Base-by-base conservation (phyloP, 805 yeast genomes). In the Spathaspora passalidarum region DNA sequence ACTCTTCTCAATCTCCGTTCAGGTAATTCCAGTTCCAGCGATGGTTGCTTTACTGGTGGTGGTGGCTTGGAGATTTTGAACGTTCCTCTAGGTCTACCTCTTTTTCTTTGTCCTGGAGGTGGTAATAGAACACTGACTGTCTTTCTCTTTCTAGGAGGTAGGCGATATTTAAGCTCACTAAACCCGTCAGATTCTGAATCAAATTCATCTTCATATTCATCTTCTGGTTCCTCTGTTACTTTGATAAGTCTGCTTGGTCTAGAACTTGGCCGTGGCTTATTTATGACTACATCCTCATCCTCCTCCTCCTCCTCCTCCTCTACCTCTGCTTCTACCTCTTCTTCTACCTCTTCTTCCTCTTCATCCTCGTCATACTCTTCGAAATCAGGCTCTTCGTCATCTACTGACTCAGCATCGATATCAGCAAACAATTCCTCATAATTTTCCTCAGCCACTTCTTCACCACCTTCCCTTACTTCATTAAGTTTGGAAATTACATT, bases 351-450 rank as follows among this genome's bases (percentile, higher is more conserved):
- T 19, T 41, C 50, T 4, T 44, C 50, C 16, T 42, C 45, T 4
- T 46, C 53, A 6, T 43, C 52, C 1, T 17, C 49, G n/a, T 40
- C 54, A 5, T 38, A 48, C 11, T 45, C 55, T 14, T 52, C 57
- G 7, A 51, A 51, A 10, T 42, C 54, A 1, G 43, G 51, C 9
- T 49, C 59, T 6, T 49, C 60, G n/a, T 49, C 57, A 29, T 51
- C 59, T 2, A 56, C 63, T 13, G 44, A 54, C 3, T 46, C 58
- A 38, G 55, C 63, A 3, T 51, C 60, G 9, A 53, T 65, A 26
- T 59, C 69, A 5, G 54, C 62, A 11, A 52, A 52, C 5, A 54
- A 52, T 14, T 55, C 60, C 8, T 45, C 57, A 36, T 57, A 65
- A 11, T 22, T 39, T 10, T 39, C 22, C 13, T 16, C 34, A 9